Evolutionary conservation across 2,329 filamentous ascomycete species (phyloP).

Genomic region (Capronia americana): DNA sequence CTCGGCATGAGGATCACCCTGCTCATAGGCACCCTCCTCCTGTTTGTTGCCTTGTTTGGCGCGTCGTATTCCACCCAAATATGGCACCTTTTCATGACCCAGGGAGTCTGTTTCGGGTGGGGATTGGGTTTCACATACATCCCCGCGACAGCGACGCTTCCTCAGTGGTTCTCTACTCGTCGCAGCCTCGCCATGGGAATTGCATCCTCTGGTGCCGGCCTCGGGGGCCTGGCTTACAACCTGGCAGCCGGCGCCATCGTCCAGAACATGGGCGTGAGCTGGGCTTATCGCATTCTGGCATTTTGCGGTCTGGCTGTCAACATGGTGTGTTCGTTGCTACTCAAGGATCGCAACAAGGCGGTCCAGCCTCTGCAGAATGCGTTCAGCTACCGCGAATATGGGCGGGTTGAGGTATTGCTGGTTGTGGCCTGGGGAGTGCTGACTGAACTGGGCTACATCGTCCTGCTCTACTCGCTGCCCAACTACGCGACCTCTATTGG

Average conservation of each 20-base stretch:
- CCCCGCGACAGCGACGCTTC: conserved; percentile 34
- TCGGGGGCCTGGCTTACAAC: conserved; percentile 42
- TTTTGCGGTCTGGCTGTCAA: conserved; percentile 40
- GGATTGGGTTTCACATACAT: conserved; percentile 42
- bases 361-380: conserved; percentile 36
- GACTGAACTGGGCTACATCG: conserved; percentile 56
- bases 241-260: conserved; percentile 40
- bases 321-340: conserved; percentile 37
- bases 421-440: conserved; percentile 50
- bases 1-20: conserved; percentile 36
- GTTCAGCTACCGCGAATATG: conserved; percentile 37
- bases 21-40: conserved; percentile 34
- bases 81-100: conserved; percentile 41
- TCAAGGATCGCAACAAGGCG: conserved; percentile 40
- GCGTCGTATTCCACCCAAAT: conserved; percentile 41
- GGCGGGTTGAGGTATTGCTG: conserved; percentile 36
- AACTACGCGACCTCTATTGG: conserved; percentile 55
- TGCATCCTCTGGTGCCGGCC: conserved; percentile 41
- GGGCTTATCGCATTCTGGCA: conserved; percentile 42
- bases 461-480: conserved; percentile 54
- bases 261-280: conserved; percentile 38
- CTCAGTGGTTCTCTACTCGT: conserved; percentile 43
- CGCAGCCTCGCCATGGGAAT: conserved; percentile 43
- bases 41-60: conserved; percentile 37
- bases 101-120: conserved; percentile 40